Percentiles rank a stretch among this genome's conserved stretches.
phyloP scores from a whole-genome alignment of 257 asterid species.

The Cordia subcordata region DNA sequence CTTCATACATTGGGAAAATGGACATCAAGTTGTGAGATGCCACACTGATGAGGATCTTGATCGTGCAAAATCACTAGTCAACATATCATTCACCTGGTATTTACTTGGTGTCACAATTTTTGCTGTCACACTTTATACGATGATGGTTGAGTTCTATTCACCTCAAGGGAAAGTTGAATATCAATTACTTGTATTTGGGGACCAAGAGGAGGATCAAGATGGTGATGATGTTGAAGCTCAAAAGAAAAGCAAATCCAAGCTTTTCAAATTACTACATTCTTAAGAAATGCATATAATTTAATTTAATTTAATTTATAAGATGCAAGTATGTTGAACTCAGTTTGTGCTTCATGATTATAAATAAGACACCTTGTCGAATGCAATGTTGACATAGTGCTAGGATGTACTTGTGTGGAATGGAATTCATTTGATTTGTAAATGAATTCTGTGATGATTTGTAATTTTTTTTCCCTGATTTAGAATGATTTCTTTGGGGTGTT shows the following conservation, averaged over 20 bases:
- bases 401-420: too few relatives aligned
- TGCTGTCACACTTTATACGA: slow-evolving; percentile 35
- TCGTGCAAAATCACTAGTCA: slow-evolving; percentile 72
- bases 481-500: too few relatives aligned
- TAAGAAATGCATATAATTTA: too few relatives aligned
- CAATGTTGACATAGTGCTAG: too few relatives aligned
- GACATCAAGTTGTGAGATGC: slow-evolving; percentile 49
- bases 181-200: slow-evolving; percentile 24
- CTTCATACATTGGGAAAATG: slow-evolving; percentile 34
- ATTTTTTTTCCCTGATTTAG: too few relatives aligned
- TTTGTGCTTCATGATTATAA: too few relatives aligned
- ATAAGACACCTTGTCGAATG: too few relatives aligned
- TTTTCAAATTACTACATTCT: too few relatives aligned
- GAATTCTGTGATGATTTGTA: too few relatives aligned
- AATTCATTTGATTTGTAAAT: too few relatives aligned
- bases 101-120: slow-evolving; percentile 34
- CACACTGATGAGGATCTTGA: slow-evolving; percentile 40
- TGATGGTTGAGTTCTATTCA: slow-evolving; percentile 23
- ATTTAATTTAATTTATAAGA: too few relatives aligned
- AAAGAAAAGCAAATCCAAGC: slow-evolving; percentile 29
- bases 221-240: slow-evolving; percentile 55
- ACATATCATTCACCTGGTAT: slow-evolving; percentile 58
- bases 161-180: slow-evolving; percentile 39
- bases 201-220: background rate
- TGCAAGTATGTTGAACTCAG: too few relatives aligned